Percentiles rank a stretch among this genome's conserved stretches.
These are phyloP conservation scores for Trifolium subterraneum DNA, from an alignment of 306 rosid species.

Conservation along the genomic window DNA sequence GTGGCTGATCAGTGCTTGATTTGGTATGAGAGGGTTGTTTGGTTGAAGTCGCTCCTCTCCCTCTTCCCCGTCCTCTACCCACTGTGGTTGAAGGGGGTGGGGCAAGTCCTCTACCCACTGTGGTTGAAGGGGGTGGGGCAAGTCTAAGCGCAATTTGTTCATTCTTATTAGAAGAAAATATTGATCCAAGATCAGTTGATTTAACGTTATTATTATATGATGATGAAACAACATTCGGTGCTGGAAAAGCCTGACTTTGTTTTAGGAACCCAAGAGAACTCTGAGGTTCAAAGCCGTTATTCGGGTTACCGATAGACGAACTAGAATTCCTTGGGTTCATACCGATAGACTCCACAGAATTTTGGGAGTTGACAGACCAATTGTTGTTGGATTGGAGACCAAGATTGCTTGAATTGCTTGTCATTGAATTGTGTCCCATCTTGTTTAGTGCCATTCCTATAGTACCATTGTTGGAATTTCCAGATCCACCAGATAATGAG, in stretches of 20 bases:
- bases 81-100: conserved; percentile 88
- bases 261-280: conserved; percentile 67
- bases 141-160: conserved; percentile 73
- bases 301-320: conserved; percentile 46
- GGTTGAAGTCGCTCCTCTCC: conserved; percentile 62
- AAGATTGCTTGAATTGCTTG: conserved; percentile 61
- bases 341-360: conserved; percentile 46
- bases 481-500: conserved; percentile 54
- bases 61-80: conserved; percentile 95
- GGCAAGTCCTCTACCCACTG: conserved; percentile 91
- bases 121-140: conserved; percentile 88
- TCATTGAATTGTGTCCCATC: conserved; percentile 55
- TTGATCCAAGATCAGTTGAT: conserved; percentile 75
- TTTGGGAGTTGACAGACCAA: conserved; percentile 66
- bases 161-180: conserved; percentile 79
- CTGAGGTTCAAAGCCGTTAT: conserved; percentile 52
- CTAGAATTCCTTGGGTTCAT: conserved; percentile 60
- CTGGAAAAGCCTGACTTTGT: conserved; percentile 59
- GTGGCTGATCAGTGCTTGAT: conserved; percentile 69
- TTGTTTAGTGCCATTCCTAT: conserved; percentile 52
- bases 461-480: conserved; percentile 64
- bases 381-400: conserved; percentile 54
- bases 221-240: conserved; percentile 49
- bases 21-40: conserved; percentile 59
- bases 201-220: conserved; percentile 42